These are phyloP conservation scores for Ophiocordyceps robertsii DNA, from an alignment of 2,329 filamentous ascomycete species.

Conservation along the genomic window DNA sequence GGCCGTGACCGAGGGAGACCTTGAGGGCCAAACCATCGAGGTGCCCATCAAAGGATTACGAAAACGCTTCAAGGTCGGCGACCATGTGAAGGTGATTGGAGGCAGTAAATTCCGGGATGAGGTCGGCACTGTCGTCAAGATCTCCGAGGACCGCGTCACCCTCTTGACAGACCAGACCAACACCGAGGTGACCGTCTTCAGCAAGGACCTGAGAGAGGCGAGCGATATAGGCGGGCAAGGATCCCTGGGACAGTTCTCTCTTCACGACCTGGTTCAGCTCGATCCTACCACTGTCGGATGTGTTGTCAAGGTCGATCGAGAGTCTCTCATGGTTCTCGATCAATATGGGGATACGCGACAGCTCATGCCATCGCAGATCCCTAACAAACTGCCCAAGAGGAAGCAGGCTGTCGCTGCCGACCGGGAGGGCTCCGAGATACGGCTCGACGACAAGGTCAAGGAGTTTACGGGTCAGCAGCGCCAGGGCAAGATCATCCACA, in stretches of 20 bases:
- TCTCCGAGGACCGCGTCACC: conserved; percentile 83
- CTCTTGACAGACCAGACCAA: conserved; percentile 86
- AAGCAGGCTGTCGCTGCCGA: conserved; percentile 84
- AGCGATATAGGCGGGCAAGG: conserved; percentile 82
- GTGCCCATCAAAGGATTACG: conserved; percentile 84
- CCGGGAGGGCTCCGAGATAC: conserved; percentile 83
- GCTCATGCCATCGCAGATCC: conserved; percentile 80
- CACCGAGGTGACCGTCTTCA: conserved; percentile 92
- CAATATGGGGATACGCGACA: conserved; percentile 76
- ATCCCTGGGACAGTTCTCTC: conserved; percentile 73
- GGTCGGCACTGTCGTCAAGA: conserved; percentile 92
- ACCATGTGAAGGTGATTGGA: conserved; percentile 97
- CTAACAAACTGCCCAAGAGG: conserved; percentile 73
- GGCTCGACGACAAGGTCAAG: conserved; percentile 81
- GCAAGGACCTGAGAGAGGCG: conserved; percentile 88
- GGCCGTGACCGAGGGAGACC: conserved; percentile 67
- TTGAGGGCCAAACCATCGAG: conserved; percentile 75
- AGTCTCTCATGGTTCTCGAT: conserved; percentile 79
- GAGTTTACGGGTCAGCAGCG: conserved; percentile 78
- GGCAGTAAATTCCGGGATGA: conserved; percentile 91
- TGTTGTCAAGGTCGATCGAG: conserved; percentile 88
- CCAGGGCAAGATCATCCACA: conserved; percentile 81
- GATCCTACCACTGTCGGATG: conserved; percentile 87
- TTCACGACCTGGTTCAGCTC: conserved; percentile 89
- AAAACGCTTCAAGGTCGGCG: conserved; percentile 84